phyloP scores from a whole-genome alignment of 352 stramenopile species.

The Phytophthora sojae region DNA sequence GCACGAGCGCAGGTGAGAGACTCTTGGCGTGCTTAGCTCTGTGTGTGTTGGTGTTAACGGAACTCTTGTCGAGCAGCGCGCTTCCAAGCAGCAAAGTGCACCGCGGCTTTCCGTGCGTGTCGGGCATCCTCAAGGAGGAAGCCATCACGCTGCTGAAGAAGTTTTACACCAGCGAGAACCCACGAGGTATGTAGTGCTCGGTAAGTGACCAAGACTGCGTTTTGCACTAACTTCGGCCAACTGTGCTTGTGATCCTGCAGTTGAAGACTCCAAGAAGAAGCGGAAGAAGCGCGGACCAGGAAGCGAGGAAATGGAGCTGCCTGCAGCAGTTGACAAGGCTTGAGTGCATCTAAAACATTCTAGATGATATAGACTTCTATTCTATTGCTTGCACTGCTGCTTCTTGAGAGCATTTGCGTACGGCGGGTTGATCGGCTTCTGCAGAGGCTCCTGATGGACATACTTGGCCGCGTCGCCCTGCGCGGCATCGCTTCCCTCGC shows the following conservation, averaged over 20 bases:
- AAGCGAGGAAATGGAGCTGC: conserved; percentile 8
- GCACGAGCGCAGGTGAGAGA: conserved; percentile 62
- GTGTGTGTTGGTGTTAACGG: conserved; percentile 3
- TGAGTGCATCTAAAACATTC: conserved; percentile 22
- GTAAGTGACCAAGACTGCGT: not conserved
- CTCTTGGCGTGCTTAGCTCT: not conserved
- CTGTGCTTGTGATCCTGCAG: conserved; percentile 23
- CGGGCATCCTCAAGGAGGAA: conserved; percentile 86
- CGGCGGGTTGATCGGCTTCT: conserved; percentile 89
- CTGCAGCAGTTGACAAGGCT: conserved; percentile 7
- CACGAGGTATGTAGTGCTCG: conserved; percentile 69
- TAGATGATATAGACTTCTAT: conserved; percentile 26
- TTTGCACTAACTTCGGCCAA: not conserved
- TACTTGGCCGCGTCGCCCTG: conserved; percentile 42
- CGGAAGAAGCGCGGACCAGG: conserved; percentile 53
- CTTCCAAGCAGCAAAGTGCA: conserved; percentile 58
- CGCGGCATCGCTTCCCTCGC: conserved; percentile 3
- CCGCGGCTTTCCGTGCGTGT: conserved; percentile 65
- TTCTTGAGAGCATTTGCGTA: conserved; percentile 82
- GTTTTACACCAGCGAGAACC: conserved; percentile 93
- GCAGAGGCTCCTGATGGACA: conserved; percentile 77
- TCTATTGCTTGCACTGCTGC: conserved; percentile 40
- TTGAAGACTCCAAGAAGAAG: conserved; percentile 85
- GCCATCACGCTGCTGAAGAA: conserved; percentile 84
- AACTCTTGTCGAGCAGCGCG: conserved; percentile 27